A percentile compares a stretch with the other conserved stretches of the same genome.
phyloP scores from a whole-genome alignment of 306 rosid genomes.

The Echinosophora koreensis region DNA sequence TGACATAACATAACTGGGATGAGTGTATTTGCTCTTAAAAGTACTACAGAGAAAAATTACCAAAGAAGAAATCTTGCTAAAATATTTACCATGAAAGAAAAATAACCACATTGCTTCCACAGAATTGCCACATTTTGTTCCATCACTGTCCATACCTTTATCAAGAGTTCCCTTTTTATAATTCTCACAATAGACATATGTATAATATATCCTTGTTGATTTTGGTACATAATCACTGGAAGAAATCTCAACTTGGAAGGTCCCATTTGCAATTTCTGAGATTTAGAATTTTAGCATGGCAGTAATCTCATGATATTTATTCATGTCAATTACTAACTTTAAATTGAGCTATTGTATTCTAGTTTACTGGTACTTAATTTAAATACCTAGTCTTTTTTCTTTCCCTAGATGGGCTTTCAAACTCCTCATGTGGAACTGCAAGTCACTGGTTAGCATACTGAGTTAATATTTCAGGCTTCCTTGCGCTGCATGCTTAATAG shows the following conservation, averaged over 20 bases:
- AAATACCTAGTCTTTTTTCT: background rate
- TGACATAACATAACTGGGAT: background rate
- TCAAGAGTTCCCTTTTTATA: slow-evolving; percentile 1
- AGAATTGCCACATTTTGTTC: too few species aligned
- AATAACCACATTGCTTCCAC: too few species aligned
- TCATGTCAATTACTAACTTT: background rate
- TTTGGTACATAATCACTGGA: background rate
- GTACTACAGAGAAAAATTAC: too few species aligned
- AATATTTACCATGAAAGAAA: too few species aligned
- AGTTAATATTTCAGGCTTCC: background rate
- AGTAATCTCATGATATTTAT: background rate
- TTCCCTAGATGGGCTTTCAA: background rate
- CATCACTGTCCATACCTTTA: too few species aligned
- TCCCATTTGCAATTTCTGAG: background rate
- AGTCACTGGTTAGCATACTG: background rate
- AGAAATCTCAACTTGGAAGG: background rate
- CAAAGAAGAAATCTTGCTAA: too few species aligned
- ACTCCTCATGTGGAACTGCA: background rate
- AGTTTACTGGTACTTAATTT: background rate
- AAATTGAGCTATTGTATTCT: background rate
- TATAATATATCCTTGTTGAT: background rate
- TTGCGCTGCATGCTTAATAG: background rate
- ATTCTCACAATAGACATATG: background rate
- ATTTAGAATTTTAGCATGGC: slow-evolving; percentile 3
- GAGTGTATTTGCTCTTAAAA: background rate